Percentiles rank a stretch among this genome's conserved stretches.
phyloP scores from a whole-genome alignment of 2,329 filamentous ascomycete species.

The Ophiostoma sp. region DNA sequence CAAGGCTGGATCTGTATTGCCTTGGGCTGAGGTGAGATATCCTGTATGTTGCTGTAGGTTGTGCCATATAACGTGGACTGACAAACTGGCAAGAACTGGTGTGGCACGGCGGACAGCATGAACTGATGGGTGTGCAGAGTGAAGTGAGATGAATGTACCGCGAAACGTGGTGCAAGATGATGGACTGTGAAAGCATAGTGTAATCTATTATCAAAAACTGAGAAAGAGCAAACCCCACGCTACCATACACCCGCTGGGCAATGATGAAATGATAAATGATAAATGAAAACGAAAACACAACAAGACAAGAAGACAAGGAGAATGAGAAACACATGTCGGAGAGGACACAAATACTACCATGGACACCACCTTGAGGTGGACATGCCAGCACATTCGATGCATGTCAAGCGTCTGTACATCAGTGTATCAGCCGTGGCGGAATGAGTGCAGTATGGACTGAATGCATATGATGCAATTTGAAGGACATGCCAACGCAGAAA shows the following conservation, averaged over 20 bases:
- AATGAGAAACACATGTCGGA: no score
- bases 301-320: no score
- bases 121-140: not conserved
- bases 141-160: not conserved
- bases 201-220: not conserved
- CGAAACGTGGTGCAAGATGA: not conserved
- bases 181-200: not conserved
- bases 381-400: conserved; percentile 10
- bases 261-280: not conserved
- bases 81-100: not conserved
- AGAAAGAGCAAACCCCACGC: no score
- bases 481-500: not conserved
- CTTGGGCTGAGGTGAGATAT: not conserved
- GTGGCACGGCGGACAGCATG: not conserved
- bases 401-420: not conserved
- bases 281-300: not conserved
- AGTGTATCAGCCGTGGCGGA: not conserved
- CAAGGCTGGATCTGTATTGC: not conserved
- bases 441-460: not conserved
- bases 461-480: not conserved
- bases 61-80: not conserved
- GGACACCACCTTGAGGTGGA: not conserved
- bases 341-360: not conserved
- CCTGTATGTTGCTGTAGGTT: not conserved
- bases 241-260: not conserved